Evolutionary conservation across 2,329 filamentous ascomycete genomes (phyloP).

Genomic region (Colletotrichum tropicale): DNA sequence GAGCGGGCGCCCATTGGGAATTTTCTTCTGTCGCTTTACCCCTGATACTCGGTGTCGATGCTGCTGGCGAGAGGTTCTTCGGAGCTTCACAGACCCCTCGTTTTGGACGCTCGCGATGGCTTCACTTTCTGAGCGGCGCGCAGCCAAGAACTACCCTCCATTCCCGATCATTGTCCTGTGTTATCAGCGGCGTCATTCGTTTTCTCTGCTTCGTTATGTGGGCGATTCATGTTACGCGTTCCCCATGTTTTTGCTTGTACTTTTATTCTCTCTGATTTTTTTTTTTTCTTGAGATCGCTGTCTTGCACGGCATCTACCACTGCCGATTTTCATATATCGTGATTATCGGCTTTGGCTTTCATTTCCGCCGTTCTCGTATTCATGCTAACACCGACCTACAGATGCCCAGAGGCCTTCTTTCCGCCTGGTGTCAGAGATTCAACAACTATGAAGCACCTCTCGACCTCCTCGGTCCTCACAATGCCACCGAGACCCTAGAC

Average conservation of each 20-base stretch:
- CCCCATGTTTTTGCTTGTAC: not conserved
- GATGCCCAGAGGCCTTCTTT: not conserved
- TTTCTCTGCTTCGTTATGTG: not conserved
- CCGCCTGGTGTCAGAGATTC: not conserved
- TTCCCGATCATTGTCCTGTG: not conserved
- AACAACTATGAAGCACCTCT: not conserved
- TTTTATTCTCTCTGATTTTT: not conserved
- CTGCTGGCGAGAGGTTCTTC: not conserved
- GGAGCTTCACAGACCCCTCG: not conserved
- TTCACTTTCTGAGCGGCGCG: not conserved
- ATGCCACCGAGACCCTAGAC: not conserved
- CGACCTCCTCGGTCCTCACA: not conserved
- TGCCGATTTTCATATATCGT: not conserved
- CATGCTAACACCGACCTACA: not conserved
- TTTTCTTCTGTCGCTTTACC: not conserved
- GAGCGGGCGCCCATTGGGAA: not conserved
- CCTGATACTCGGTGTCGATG: too few relatives aligned
- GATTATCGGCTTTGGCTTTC: not conserved
- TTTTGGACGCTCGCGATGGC: not conserved
- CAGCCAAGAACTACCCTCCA: not conserved
- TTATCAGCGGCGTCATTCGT: not conserved
- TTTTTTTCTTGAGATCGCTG: not conserved
- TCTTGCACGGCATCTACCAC: not conserved
- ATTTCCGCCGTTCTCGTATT: not conserved
- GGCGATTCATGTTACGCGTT: not conserved